Conservation (phyloP, 75 land plant species). For the Isoetes taiwanensis region DNA sequence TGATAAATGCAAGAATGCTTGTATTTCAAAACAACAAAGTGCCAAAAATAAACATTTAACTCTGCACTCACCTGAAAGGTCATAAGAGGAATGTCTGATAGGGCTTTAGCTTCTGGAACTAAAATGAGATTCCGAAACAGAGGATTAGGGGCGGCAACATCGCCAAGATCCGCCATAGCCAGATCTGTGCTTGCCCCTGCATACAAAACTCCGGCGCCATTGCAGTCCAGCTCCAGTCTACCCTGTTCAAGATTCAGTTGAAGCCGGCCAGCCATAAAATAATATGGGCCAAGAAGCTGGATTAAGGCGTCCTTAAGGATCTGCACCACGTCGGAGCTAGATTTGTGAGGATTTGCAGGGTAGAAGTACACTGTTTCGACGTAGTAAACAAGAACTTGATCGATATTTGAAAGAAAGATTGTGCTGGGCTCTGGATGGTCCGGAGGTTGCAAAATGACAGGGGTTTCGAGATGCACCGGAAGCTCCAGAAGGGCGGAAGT, state of each 20-base stretch:
- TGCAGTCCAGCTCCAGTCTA: conserved; percentile 28
- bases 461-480: no score
- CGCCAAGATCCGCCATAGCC: conserved; percentile 20
- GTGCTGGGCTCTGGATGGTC: no score
- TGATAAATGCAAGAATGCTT: no score
- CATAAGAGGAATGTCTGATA: conserved; percentile 23
- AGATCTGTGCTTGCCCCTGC: conserved; percentile 15
- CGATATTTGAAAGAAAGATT: conserved; percentile 31
- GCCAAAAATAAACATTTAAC: not conserved
- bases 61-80: conserved; percentile 33
- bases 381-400: conserved; percentile 25
- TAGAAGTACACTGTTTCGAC: conserved; percentile 39
- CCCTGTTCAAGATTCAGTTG: conserved; percentile 8
- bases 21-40: not conserved
- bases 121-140: conserved; percentile 14
- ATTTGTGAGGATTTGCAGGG: not conserved
- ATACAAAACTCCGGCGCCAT: conserved; percentile 26
- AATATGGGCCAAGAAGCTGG: not conserved
- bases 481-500: no score
- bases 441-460: no score
- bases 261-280: conserved; percentile 9
- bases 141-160: conserved; percentile 20
- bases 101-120: not conserved
- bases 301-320: conserved; percentile 18
- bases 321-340: conserved; percentile 9